Conservation (phyloP, 495 filamentous ascomycete species). For the Talaromyces nanjingensis region DNA sequence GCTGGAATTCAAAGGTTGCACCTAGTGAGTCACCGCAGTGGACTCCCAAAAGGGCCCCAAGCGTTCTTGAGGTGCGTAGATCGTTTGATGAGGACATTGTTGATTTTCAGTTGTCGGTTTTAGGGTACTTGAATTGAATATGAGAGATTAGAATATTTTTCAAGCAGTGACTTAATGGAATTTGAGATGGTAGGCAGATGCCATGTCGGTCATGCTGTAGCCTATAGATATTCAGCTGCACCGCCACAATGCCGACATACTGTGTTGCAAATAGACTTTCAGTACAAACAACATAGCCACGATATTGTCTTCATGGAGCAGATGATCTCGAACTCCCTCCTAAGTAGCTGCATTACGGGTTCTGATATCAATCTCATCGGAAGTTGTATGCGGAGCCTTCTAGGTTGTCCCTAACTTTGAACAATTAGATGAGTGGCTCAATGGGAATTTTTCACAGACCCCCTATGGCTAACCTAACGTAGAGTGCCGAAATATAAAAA, state of each 20-base stretch:
- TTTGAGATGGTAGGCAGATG: neutral
- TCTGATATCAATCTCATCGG: too few relatives aligned
- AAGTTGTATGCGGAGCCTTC: too few relatives aligned
- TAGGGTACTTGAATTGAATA: neutral
- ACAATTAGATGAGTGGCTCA: too few relatives aligned
- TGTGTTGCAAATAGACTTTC: neutral
- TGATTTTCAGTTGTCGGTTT: neutral
- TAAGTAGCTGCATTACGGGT: too few relatives aligned
- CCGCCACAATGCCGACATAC: neutral
- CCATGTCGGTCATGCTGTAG: too few relatives aligned
- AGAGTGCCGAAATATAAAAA: too few relatives aligned
- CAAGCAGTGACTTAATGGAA: neutral
- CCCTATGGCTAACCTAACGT: too few relatives aligned
- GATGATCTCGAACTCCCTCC: too few relatives aligned
- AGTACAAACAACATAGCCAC: neutral
- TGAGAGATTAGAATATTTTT: neutral
- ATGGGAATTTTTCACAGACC: too few relatives aligned
- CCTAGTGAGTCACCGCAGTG: slow-evolving; percentile 7
- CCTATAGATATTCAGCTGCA: neutral
- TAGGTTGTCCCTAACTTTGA: too few relatives aligned
- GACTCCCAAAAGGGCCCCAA: slow-evolving; percentile 1
- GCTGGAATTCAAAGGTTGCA: slow-evolving; percentile 4
- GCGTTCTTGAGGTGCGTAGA: neutral
- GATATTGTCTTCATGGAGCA: too few relatives aligned
- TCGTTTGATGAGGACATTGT: neutral